These are phyloP conservation scores for Catunica adiposa DNA, from an alignment of 2,329 filamentous ascomycete species.

Conservation along the genomic window DNA sequence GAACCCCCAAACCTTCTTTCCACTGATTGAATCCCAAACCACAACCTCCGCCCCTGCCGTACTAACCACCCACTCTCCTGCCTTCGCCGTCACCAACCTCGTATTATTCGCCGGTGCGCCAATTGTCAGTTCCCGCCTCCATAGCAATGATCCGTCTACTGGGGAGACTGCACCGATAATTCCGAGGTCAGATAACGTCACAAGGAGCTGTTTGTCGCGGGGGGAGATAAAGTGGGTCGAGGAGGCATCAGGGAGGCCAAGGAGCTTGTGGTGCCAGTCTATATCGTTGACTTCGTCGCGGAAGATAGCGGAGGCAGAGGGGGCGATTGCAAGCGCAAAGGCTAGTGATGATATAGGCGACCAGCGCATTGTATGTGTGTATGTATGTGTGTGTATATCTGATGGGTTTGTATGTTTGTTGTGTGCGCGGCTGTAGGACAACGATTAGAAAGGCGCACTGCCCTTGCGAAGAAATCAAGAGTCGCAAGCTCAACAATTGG, in stretches of 20 bases:
- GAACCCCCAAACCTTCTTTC: slow-evolving; percentile 60
- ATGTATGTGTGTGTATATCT: neutral
- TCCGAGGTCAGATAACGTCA: slow-evolving; percentile 72
- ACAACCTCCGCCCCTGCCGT: slow-evolving; percentile 54
- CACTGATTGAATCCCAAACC: slow-evolving; percentile 70
- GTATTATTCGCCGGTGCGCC: slow-evolving; percentile 25
- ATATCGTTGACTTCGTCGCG: slow-evolving; percentile 79
- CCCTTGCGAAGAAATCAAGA: too few species aligned
- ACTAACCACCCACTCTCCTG: slow-evolving; percentile 60
- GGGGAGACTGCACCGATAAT: slow-evolving; percentile 82
- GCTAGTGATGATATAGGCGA: neutral
- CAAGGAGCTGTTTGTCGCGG: slow-evolving; percentile 77
- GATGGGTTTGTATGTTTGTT: too few species aligned
- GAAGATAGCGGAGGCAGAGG: slow-evolving; percentile 47
- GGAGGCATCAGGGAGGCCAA: slow-evolving; percentile 65
- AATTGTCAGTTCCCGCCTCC: slow-evolving; percentile 58
- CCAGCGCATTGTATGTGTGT: neutral
- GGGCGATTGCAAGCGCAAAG: neutral
- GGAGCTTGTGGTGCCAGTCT: slow-evolving; percentile 82
- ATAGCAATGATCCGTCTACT: slow-evolving; percentile 65
- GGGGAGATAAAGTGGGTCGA: slow-evolving; percentile 94
- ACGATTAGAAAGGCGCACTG: too few species aligned
- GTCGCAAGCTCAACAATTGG: too few species aligned
- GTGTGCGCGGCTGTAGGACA: too few species aligned
- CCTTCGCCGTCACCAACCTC: slow-evolving; percentile 57